phyloP scores from a whole-genome alignment of 208 protist genomes.

The Wallacemonas sp. region DNA sequence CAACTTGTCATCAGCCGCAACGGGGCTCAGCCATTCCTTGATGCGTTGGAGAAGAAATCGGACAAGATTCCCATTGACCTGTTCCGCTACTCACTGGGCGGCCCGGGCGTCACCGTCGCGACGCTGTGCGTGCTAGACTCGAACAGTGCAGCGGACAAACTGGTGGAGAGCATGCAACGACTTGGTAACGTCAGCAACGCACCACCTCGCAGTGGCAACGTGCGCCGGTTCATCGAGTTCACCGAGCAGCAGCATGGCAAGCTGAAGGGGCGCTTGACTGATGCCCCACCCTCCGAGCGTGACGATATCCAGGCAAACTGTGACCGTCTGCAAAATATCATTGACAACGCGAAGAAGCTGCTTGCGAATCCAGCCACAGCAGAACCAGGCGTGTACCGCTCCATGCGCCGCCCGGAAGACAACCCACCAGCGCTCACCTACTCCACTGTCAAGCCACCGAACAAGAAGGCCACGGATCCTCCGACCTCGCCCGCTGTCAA shows the following conservation, averaged over 20 bases:
- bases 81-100: constrained; percentile 50
- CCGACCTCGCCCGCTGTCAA: not conserved
- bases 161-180: constrained; percentile 29
- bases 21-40: constrained; percentile 29
- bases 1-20: constrained; percentile 37
- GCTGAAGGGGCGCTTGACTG: constrained; percentile 23
- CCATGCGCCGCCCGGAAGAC: constrained; percentile 13
- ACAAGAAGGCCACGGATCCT: not conserved
- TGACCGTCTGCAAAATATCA: constrained; percentile 31
- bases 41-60: constrained; percentile 28
- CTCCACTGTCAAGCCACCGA: not conserved
- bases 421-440: not conserved
- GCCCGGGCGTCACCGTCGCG: constrained; percentile 35
- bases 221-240: constrained; percentile 62
- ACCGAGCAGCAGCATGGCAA: constrained; percentile 25
- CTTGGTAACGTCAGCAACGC: constrained; percentile 46
- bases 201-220: constrained; percentile 58
- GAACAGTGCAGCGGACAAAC: constrained; percentile 14
- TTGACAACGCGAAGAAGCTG: constrained; percentile 39
- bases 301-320: constrained; percentile 26
- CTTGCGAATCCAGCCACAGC: constrained; percentile 37
- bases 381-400: constrained; percentile 38
- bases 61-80: constrained; percentile 26
- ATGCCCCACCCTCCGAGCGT: constrained; percentile 26
- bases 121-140: constrained; percentile 34